phyloP scores from a whole-genome alignment of 1,284 basidiomycete genomes.

The Marasmius tenuissimus region DNA sequence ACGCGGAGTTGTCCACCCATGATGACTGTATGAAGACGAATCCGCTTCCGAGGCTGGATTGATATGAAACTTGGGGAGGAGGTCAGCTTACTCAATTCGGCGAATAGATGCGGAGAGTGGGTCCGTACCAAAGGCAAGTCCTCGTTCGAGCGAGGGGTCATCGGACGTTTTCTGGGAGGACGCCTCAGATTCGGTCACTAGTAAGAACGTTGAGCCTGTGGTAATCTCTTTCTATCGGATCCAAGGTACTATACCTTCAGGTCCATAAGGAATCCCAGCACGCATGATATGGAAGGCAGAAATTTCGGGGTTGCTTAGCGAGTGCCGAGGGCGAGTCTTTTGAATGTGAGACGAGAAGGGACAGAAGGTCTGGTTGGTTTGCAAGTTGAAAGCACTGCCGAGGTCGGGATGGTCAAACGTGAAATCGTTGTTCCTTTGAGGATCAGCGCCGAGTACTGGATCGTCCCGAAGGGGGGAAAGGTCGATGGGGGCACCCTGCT shows the following conservation, averaged over 20 bases:
- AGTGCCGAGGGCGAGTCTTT: slow-evolving; percentile 26
- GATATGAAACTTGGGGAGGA: slow-evolving; percentile 21
- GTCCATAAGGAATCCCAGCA: slow-evolving; percentile 38
- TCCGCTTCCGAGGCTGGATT: slow-evolving; percentile 23
- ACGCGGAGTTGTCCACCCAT: slow-evolving; percentile 26
- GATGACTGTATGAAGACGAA: slow-evolving; percentile 29
- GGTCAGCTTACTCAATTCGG: background rate
- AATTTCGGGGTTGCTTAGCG: slow-evolving; percentile 12
- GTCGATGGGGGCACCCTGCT: background rate
- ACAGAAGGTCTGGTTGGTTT: slow-evolving; percentile 27
- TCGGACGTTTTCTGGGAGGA: slow-evolving; percentile 14
- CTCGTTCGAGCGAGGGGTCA: slow-evolving; percentile 19
- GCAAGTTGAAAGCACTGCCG: background rate
- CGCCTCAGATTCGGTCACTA: slow-evolving; percentile 18
- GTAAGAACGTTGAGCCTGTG: background rate
- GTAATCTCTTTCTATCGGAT: background rate
- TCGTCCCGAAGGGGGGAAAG: background rate
- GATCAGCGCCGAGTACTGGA: background rate
- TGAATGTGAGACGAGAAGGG: slow-evolving; percentile 34
- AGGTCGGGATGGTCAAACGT: slow-evolving; percentile 21
- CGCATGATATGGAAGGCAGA: slow-evolving; percentile 29
- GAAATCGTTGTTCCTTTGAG: background rate
- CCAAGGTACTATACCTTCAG: slow-evolving; percentile 23
- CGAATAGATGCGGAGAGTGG: background rate
- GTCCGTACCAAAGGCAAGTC: slow-evolving; percentile 26